Base-by-base conservation (phyloP, 306 rosid genomes). In the Dalbergia oliveri region DNA sequence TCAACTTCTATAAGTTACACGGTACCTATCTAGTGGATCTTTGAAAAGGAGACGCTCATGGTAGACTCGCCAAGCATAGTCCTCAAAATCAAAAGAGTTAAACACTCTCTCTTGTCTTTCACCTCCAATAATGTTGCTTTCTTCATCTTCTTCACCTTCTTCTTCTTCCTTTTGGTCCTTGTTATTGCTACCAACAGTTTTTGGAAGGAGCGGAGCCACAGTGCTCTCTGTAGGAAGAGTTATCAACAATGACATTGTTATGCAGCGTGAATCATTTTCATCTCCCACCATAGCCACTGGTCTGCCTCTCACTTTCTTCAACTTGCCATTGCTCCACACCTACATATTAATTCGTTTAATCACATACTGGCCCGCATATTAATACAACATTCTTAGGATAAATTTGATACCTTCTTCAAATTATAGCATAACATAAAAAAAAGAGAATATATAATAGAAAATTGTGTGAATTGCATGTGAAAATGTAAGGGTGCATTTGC, bases 261-360 rank as follows among this genome's bases (percentile, higher is more conserved):
- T 80, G 82, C 81, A 53, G 44, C 90, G 82, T 11, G 91, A 66
- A 19, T 71, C 77, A 11, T 71, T 54, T 41, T 33, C 79, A 12
- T 74, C 86, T 41, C 80, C 94, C 66, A 60, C 45, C 14, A 50
- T 66, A 3, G 77, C 82, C 78, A 83, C 63, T 21, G 98, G 81
- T 79, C 91, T 94, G 6, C 94, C 98, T 83, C 97, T 89, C 88
- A 89, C 97, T 79, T 94, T 94, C 87, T 88, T 92, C 49, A 94
- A 69, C 75, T 81, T 89, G 2, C 94, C 97, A 80, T 94, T 94
- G 90, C 97, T 91, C 98, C 97, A 94, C 6, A 94, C 97, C 98
- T 94, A 23, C 18, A 64, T 23, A 39, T 51, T 34, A 13, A 3
- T 63, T 16, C 56, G 34, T 11, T 39, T 66, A 33, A 15, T 5